Base-by-base conservation (phyloP, 1,284 basidiomycete species). In the Mycosarcoma mackinlayi region DNA sequence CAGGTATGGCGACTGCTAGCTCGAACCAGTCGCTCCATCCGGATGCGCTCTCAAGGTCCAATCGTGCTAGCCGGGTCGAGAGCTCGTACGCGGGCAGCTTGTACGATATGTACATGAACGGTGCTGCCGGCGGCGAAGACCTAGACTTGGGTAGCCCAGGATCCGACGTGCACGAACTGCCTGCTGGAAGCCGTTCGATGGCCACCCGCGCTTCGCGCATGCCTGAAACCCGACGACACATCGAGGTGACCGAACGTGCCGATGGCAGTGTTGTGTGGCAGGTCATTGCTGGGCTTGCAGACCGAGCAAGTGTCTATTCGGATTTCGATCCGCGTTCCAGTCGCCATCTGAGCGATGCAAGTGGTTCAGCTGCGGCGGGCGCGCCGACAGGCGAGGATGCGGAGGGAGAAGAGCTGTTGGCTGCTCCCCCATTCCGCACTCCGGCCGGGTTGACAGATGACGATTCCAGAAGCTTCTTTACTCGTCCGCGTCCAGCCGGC, bases 191-290 rank as follows among this genome's bases (percentile, higher is more conserved):
- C 11, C 37, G 50, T 16, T 60, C 57, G 7, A 37, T 37, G 24
- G 34, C 34, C 10, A 27, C 24, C 3, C 48, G 54, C 2, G 47
- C 41, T 7, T 54, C 53, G 24, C 51, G 45, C 14, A 60, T 51
- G 34, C 56, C 60, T 3, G 51, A 41, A 38, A 41, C 41, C 11
- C 41, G 71, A 5, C 45, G 45, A 35, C 77, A 79, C 38, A 79
- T 79, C 44, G 77, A 79, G 38, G 76, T 79, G 14, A 79, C 77
- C 8, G 76, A 79, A 41, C 58, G 77, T 2, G 77, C 77, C 1
- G 77, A 79, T 40, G 77, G 77, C 1, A 73, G 67, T 31, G 71
- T 79, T 7, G 73, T 79, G 5, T 79, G 77, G 77, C 77, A 79
- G 44, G 76, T 79, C 18, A 75, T 79, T 35, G 77, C 77, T 1